phyloP scores from a whole-genome alignment of 164 flowering plant genomes.

The Aristolochia fimbriata region DNA sequence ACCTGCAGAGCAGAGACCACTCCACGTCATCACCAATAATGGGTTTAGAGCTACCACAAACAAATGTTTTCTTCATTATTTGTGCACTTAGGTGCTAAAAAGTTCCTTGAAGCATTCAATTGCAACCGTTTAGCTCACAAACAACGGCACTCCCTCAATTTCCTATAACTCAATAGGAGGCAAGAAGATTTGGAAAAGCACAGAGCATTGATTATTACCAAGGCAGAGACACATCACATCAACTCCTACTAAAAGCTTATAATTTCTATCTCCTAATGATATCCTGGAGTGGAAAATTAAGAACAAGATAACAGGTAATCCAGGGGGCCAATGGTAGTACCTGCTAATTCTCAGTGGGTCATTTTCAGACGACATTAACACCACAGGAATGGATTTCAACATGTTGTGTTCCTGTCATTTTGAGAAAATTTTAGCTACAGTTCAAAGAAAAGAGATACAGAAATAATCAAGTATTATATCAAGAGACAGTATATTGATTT shows the following conservation, averaged over 20 bases:
- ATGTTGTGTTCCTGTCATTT: conserved; percentile 14
- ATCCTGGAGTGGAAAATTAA: not conserved
- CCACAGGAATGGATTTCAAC: conserved; percentile 22
- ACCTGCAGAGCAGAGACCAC: conserved; percentile 5
- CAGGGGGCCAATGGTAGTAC: conserved; percentile 4
- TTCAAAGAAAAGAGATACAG: not conserved
- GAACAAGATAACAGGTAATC: not conserved
- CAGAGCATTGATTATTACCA: not conserved
- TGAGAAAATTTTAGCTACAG: not conserved
- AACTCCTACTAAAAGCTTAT: too few relatives aligned
- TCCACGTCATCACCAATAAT: too few relatives aligned
- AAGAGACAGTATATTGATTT: not conserved
- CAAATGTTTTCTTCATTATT: too few relatives aligned
- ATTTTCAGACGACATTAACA: conserved; percentile 23
- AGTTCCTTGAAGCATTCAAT: not conserved
- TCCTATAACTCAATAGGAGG: not conserved
- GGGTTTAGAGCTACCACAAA: too few relatives aligned
- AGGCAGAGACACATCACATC: too few relatives aligned
- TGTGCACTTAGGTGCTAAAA: not conserved
- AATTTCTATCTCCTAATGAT: not conserved
- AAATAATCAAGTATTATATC: not conserved
- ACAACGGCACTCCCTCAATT: not conserved
- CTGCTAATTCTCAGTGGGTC: conserved; percentile 19
- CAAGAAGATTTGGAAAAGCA: not conserved
- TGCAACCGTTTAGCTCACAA: not conserved